Evolutionary conservation across 192 early-diverging fungal species (phyloP), one percentile per base, ranked within the genome.

Genomic region (Backusella tarrabulga): DNA sequence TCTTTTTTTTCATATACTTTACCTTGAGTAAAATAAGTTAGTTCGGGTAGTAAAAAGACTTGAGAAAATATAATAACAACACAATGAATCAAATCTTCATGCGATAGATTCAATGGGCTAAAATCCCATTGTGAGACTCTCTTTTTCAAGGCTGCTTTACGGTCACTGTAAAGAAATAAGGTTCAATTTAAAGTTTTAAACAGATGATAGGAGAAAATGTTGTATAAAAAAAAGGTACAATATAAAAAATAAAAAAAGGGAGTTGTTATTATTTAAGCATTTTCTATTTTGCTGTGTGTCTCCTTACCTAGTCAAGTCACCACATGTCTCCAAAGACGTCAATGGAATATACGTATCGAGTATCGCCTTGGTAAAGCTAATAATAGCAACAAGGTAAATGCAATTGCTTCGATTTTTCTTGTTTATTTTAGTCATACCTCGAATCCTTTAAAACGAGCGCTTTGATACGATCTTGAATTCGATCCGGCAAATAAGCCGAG

Each of bases 21-120:
- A 82, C 86, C 83, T 63, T 88, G 80, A 52, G 90, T 85, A 60
- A 94, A 84, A 41, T 89, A 85, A 9, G 86, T 85, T 36, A 90
- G 67, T 52, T 88, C 87, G 19, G 84, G 84, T 41, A 87, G 77
- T 41, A 84, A 81, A 70, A 92, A 86, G 46, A 90, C 85, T 71
- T 92, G 91, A 76, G 91, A 86, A 73, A 94, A 88, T 71, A 94
- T 90, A 44, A 94, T 80, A 35, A 88, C 83, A 1, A 90, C 91
- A 56, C 92, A 91, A 70, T 89, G 88, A 70, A 94, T 84, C 67
- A 93, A 78, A 63, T 94, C 92, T 40, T 85, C 83, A 44, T 88
- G 85, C 35, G 81, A 77, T 41, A 94, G 78, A 72, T 92, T 87
- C 77, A 90, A 88, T 26, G 93, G 91, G 77, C 84, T 85, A 78